Evolutionary conservation across 148 eudicot species (phyloP).

Genomic region (Beta vulgaris): DNA sequence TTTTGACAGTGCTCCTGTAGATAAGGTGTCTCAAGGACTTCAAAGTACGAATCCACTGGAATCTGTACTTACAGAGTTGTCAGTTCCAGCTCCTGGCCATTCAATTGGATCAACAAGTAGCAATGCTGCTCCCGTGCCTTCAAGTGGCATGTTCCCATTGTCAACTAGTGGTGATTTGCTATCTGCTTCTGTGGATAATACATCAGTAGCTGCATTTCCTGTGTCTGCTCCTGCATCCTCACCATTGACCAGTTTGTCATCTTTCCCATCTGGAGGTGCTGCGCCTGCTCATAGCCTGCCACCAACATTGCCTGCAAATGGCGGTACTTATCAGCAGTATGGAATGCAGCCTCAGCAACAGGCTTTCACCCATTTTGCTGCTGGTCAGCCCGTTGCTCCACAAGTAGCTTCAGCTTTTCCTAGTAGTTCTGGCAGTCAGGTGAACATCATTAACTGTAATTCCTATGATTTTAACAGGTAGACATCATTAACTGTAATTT

Average conservation of each 20-base stretch:
- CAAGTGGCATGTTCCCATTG: constrained; percentile 33
- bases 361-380: constrained; percentile 32
- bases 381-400: constrained; percentile 33
- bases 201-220: constrained; percentile 34
- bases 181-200: constrained; percentile 30
- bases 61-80: constrained; percentile 50
- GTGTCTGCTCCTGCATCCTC: constrained; percentile 32
- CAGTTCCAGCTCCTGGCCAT: constrained; percentile 49
- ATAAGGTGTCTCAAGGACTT: constrained; percentile 48
- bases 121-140: constrained; percentile 24
- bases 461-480: constrained; percentile 38
- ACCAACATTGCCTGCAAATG: constrained; percentile 32
- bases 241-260: constrained; percentile 21
- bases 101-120: constrained; percentile 28
- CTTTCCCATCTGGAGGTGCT: constrained; percentile 30
- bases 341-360: constrained; percentile 47
- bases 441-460: constrained; percentile 1
- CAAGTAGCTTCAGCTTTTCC: constrained; percentile 30
- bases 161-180: constrained; percentile 36
- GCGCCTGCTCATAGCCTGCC: constrained; percentile 25
- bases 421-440: constrained; percentile 44
- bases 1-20: constrained; percentile 58
- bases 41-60: constrained; percentile 49
- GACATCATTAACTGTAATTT: neutral
- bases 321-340: constrained; percentile 48